Evolutionary conservation across 2,329 filamentous ascomycete species (phyloP), one percentile per base, ranked within the genome.

Genomic region (Pseudocercospora musae): DNA sequence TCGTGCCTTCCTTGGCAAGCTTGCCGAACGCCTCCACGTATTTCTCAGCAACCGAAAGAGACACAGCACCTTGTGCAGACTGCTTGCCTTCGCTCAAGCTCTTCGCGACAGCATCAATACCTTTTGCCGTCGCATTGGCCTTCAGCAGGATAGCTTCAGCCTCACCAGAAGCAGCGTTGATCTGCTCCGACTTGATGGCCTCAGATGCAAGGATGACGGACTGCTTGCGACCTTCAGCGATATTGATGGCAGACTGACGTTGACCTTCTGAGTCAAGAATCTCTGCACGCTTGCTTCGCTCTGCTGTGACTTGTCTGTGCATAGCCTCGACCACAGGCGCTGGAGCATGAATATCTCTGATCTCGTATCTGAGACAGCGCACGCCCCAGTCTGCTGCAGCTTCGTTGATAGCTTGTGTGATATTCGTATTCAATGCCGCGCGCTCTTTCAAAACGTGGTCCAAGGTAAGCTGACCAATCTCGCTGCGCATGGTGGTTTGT

Each of bases 371-470:
- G 65, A 99, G 84, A 75, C 95, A 99, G 33, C 92, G 91, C 20
- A 99, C 92, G 63, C 95, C 95, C 95, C 95, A 99, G 58, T 94
- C 94, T 72, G 96, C 89, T 4, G 95, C 94, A 1, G 95, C 95
- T 77, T 98, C 94, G 77, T 99, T 99, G 84, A 99, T 98, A 48
- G 95, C 94, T 61, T 91, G 89, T n/a, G 95, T 98, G 76, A 99
- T 99, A 80, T 99, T 98, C 68, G 87, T 92, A 82, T 99, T 99
- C 69, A 99, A 88, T 20, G 92, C 91, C 2, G 93, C 92, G 67
- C 95, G 92, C 83, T 99, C 95, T 77, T 98, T 98, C 62, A 99
- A 85, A 49, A 99, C 95, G 79, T 99, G 94, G 78, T 99, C 95
- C 71, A 99, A 89, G 0, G 92, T 91, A 63, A 99, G 84, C 78